These are phyloP conservation scores for Amyloporia xantha DNA, from an alignment of 768 basidiomycete genomes.

Conservation along the genomic window DNA sequence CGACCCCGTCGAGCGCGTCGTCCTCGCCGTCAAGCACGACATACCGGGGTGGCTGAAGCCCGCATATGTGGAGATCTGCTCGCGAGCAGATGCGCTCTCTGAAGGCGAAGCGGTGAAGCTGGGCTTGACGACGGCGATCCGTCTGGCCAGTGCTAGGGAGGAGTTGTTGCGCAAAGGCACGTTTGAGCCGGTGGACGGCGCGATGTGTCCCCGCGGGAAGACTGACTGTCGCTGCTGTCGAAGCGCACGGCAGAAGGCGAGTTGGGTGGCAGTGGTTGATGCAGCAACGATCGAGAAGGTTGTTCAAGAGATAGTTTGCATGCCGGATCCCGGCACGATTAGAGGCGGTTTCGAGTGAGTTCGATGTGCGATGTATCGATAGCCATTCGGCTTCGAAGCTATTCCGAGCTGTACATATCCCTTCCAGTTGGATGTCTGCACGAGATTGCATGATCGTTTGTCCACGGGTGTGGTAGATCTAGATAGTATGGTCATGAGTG, in stretches of 20 bases:
- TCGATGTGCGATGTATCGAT: not conserved
- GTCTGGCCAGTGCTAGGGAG: constrained; percentile 24
- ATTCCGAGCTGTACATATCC: no score
- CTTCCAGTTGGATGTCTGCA: no score
- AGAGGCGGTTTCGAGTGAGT: no score
- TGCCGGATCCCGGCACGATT: no score
- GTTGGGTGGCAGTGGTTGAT: not conserved
- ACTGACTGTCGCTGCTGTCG: not conserved
- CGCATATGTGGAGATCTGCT: constrained; percentile 32
- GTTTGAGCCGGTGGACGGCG: not conserved
- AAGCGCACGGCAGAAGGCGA: not conserved
- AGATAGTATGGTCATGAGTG: no score
- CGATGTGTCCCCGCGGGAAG: not conserved
- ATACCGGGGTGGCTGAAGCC: constrained; percentile 33
- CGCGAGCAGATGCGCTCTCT: constrained; percentile 27
- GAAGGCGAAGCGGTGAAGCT: constrained; percentile 30
- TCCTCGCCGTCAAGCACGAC: constrained; percentile 33
- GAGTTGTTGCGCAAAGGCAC: constrained; percentile 6
- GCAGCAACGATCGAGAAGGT: not conserved
- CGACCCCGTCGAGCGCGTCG: constrained; percentile 29
- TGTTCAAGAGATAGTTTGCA: not conserved
- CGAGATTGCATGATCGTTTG: no score
- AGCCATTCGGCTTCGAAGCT: no score
- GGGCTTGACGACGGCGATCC: constrained; percentile 22
- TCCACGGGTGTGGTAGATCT: no score